Percentiles rank a stretch among this genome's conserved stretches.
Conservation (phyloP, 2,329 filamentous ascomycete species). For the Dryadomyces quercivorus region DNA sequence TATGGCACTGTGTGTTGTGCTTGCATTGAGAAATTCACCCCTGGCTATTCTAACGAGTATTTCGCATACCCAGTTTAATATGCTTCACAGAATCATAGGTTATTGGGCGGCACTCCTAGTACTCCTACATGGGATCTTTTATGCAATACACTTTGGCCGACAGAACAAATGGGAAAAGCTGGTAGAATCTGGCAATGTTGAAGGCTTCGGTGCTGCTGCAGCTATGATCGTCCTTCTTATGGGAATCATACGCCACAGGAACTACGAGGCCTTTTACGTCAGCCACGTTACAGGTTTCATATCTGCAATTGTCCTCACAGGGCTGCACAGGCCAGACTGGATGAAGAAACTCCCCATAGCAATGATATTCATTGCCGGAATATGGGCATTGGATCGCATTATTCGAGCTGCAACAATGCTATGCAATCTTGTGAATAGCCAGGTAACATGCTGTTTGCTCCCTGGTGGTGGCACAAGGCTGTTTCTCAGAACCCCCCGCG, state of each 20-base stretch:
- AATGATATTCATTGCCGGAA: neutral
- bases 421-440: neutral
- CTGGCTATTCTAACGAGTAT: conserved; percentile 36
- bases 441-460: neutral
- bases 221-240: neutral
- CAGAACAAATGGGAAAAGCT: neutral
- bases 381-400: neutral
- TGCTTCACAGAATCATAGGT: neutral
- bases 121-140: neutral
- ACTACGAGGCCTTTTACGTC: neutral
- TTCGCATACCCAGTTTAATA: conserved; percentile 27
- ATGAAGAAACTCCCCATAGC: neutral
- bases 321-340: neutral
- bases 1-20: conserved; percentile 35
- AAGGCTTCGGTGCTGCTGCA: neutral
- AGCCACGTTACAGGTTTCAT: neutral
- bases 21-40: conserved; percentile 45
- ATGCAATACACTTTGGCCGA: neutral
- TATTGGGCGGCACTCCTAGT: neutral
- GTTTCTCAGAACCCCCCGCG: neutral
- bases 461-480: neutral
- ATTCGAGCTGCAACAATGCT: neutral
- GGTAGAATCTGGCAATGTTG: neutral
- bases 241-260: neutral
- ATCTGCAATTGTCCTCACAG: neutral